phyloP scores from a whole-genome alignment of 2,329 filamentous ascomycete genomes.

The Pestalotiopsis sp. region DNA sequence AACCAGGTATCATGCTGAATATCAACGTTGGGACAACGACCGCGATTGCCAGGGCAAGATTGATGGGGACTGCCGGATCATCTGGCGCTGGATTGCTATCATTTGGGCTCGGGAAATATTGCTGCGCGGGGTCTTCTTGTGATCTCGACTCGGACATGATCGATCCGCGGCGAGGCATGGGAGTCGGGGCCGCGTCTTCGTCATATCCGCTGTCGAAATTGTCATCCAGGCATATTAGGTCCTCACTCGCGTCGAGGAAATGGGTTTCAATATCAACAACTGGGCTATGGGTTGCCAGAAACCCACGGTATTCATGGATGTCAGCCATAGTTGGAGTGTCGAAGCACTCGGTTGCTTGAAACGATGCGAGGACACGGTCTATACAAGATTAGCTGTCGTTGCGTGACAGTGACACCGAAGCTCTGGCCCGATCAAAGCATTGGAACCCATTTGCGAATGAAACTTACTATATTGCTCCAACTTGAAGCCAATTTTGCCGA shows the following conservation, averaged over 20 bases:
- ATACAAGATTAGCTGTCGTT: neutral
- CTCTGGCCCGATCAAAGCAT: neutral
- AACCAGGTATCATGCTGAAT: constrained; percentile 56
- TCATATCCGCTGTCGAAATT: constrained; percentile 12
- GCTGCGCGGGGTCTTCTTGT: constrained; percentile 11
- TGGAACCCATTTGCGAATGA: neutral
- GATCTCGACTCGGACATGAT: neutral
- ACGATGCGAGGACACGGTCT: constrained; percentile 64
- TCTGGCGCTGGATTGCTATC: constrained; percentile 14
- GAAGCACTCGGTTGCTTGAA: constrained; percentile 52
- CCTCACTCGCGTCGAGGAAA: constrained; percentile 58
- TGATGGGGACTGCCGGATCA: constrained; percentile 28
- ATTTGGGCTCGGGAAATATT: neutral
- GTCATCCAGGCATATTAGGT: constrained; percentile 50
- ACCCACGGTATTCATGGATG: constrained; percentile 50
- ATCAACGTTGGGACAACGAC: constrained; percentile 60
- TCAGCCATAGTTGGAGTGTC: constrained; percentile 52
- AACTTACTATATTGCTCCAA: constrained; percentile 67
- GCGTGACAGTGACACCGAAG: no score
- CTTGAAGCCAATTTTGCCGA: constrained; percentile 67
- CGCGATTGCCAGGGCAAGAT: constrained; percentile 48
- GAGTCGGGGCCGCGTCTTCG: constrained; percentile 17
- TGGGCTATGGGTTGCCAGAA: constrained; percentile 54
- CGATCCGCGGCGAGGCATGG: constrained; percentile 10
- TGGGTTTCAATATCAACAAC: constrained; percentile 61